These are phyloP conservation scores for Magnusiomyces ingens DNA, from an alignment of 1,139 yeast species.

Conservation along the genomic window DNA sequence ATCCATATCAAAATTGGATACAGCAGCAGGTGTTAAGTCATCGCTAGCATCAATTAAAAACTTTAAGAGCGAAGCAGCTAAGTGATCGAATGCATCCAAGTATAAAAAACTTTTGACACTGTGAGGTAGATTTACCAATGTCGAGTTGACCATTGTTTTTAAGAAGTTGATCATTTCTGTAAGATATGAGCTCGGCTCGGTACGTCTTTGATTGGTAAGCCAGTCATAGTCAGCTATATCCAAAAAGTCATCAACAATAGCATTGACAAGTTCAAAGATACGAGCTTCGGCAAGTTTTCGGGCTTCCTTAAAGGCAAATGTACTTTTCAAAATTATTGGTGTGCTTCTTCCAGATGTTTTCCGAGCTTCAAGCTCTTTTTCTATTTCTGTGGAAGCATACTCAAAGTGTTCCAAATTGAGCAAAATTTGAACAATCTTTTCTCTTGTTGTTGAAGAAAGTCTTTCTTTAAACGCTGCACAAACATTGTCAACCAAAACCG, in stretches of 20 bases:
- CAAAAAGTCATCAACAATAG: conserved; percentile 68
- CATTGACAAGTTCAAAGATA: conserved; percentile 61
- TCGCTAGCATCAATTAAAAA: conserved; percentile 47
- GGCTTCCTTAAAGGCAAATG: conserved; percentile 49
- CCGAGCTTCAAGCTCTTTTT: conserved; percentile 32
- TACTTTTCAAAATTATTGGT: conserved; percentile 42
- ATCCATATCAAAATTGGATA: conserved; percentile 57
- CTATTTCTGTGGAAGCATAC: conserved; percentile 43
- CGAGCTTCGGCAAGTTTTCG: conserved; percentile 74
- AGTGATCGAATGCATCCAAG: conserved; percentile 79
- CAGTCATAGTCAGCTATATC: conserved; percentile 87
- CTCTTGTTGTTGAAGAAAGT: conserved; percentile 66
- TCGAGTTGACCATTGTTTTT: conserved; percentile 78
- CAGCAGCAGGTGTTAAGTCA: conserved; percentile 40
- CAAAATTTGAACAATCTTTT: conserved; percentile 81
- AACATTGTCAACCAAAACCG: conserved; percentile 61
- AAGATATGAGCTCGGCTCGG: conserved; percentile 69
- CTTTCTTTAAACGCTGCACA: conserved; percentile 60
- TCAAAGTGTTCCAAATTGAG: conserved; percentile 84
- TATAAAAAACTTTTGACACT: conserved; percentile 72
- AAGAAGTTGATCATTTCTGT: conserved; percentile 84
- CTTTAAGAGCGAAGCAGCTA: conserved; percentile 63
- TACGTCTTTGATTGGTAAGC: conserved; percentile 44
- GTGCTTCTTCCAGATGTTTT: conserved; percentile 34
- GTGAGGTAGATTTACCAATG: conserved; percentile 76